Evolutionary conservation across 352 stramenopile species (phyloP), one percentile per base, ranked within the genome.

Genomic region (Globisporangium megalacanthum): DNA sequence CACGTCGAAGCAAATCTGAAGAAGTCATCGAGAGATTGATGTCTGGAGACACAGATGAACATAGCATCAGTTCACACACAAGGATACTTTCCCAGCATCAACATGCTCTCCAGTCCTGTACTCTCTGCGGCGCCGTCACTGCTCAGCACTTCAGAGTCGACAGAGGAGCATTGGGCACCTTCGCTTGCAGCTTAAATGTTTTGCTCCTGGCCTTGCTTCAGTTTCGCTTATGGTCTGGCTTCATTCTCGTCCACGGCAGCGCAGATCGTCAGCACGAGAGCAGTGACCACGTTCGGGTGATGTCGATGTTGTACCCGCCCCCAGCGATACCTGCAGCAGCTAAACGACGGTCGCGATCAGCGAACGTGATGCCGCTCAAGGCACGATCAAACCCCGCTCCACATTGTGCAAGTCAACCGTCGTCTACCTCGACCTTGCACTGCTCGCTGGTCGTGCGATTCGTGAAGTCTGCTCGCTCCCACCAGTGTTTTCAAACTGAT

Each of bases 381-480:
- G 6, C 35, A 25, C 35, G n/a, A 4, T 48, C 15, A 13, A 61
- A 47, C 47, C 55, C 0, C 52, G 33, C 45, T 54, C 6, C 3
- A 25, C 36, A 7, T 6, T 50, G 36, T 29, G 55, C 6, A n/a
- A 11, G 55, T 47, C 47, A 61, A 14, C 53, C 46, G 7, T 47
- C 46, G 8, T 54, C 25, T 1, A 54, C n/a, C 9, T 17, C 29
- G 6, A 61, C 20, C 17, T 37, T 36, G 25, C 55, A 61, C 8
- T 25, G 55, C 35, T 54, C 37, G n/a, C 45, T 35, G 2, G 55
- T 60, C 1, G 55, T 49, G 10, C 29, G 15, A 8, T 54, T 47
- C 15, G 36, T 55, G n/a, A 61, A 61, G 55, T 60, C 54, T 10
- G 42, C 54, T 7, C 54, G 45, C 44, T 54, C 25, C 25, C 1